Evolutionary conservation across 1,284 basidiomycete species (phyloP), one percentile per base, ranked within the genome.

Genomic region (Malassezia restricta): DNA sequence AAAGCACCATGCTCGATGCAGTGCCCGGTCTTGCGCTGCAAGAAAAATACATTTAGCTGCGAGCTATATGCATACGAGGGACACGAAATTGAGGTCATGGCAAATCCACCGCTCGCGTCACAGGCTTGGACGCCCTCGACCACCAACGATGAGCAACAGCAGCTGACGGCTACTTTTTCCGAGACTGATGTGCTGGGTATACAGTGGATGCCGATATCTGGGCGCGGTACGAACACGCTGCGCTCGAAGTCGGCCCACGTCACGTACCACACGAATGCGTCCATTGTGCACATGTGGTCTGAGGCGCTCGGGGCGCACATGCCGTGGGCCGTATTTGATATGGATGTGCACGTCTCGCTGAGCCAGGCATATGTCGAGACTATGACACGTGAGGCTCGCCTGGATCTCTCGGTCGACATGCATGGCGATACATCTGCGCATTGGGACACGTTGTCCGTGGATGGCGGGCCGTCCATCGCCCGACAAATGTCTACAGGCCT

Each of bases 21-120:
- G 8, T 33, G 30, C 32, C 45, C 40, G 17, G 51, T 54, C 11
- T 30, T 48, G 31, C 31, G 30, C 14, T 39, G 43, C 30, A 20
- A 14, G 3, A 2, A 43, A n/a, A 54, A 47, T 17, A 11, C 28
- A 14, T 14, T 47, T 2, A 24, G 20, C 4, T 47, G 46, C 38
- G 15, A 11, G 12, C 33, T 44, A 14, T 44, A 33, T n/a, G 14
- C 15, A 6, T 44, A 35, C 20, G 31, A 20, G 3, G 14, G 6
- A 1, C 20, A 12, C 5, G 1, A 20, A 1, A 7, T 24, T 15
- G 33, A 24, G 3, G 32, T 27, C n/a, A 35, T 35, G 11, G 15
- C 33, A 5, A 35, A 35, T 35, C 33, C 33, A 11, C 33, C 33
- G 11, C 15, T 35, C 11, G 33, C 11, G 11, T 35, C 33, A 12